Conservation (phyloP, 148 eudicot genomes). For the Vaccinium vitisidaea region DNA sequence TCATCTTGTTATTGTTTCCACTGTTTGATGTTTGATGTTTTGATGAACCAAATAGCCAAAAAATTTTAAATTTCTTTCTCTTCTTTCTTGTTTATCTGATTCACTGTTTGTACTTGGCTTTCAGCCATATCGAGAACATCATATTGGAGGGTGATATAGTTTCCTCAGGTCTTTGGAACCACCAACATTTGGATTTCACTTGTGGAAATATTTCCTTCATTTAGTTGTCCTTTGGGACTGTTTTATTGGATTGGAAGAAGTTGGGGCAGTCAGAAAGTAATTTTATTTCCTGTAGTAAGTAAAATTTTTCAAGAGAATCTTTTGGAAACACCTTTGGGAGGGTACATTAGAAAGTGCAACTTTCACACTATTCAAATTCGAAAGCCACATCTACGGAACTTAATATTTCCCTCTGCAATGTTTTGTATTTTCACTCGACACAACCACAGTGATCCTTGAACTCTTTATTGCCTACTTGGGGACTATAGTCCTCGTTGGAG, state of each 20-base stretch:
- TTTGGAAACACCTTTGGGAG: not conserved
- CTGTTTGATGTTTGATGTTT: slow-evolving; percentile 2
- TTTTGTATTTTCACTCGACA: not conserved
- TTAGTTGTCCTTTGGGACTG: not conserved
- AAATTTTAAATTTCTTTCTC: not conserved
- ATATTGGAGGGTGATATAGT: not conserved
- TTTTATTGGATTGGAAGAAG: not conserved
- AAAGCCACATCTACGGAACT: not conserved
- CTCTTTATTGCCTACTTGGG: not conserved
- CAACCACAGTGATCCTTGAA: not conserved
- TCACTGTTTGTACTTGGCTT: not conserved
- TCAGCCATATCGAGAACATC: not conserved
- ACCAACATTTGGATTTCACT: not conserved
- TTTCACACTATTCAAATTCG: not conserved
- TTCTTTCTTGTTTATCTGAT: not conserved
- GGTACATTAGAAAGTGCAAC: not conserved
- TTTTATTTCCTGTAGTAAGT: not conserved
- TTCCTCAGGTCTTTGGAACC: not conserved
- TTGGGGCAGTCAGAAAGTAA: not conserved
- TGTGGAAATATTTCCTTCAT: slow-evolving; percentile 3
- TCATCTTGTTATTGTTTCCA: slow-evolving; percentile 5
- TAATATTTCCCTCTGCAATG: not conserved
- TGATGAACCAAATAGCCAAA: not conserved
- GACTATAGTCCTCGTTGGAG: not conserved
- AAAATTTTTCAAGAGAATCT: not conserved